Base-by-base conservation (phyloP, 345 rosid species). In the Cochlearia excelsa region DNA sequence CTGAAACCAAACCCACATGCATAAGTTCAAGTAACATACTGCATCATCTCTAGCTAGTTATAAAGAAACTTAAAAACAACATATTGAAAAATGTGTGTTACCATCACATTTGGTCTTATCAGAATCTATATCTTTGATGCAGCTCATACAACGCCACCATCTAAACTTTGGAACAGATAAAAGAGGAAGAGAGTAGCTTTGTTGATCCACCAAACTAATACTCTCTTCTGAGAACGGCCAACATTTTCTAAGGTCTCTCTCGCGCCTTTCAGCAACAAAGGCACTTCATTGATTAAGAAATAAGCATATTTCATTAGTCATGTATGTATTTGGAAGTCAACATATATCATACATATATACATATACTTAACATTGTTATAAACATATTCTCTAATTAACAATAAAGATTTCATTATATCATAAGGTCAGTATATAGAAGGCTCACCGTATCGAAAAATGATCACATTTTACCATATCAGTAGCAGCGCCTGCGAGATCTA, bases 401-500 rank as follows among this genome's bases (percentile, higher is more conserved):
- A n/a, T n/a, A n/a, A n/a, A n/a, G n/a, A n/a, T n/a, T n/a, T n/a
- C n/a, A n/a, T n/a, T n/a, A n/a, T n/a, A n/a, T n/a, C n/a, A n/a
- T n/a, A n/a, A n/a, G n/a, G n/a, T 42, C 41, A 57, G 37, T 5
- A 51, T 39, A 35, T n/a, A 60, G 1, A 30, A 53, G 26, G 61
- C 84, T 77, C 75, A 87, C 95, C 91, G 81, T 66, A 87, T 70
- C n/a, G 95, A 80, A 71, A 87, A 87, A 58, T 80, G 84, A 46
- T 80, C 70, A 64, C 92, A 87, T 37, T 67, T 80, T 42, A 46
- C 74, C 44, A 33, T 63, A 58, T 64, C 65, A 65, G 9, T 66
- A 42, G 72, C 74, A 45, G 72, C 65, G 37, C 40, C 65, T 42
- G 51, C 70, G 51, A 82, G 84, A 76, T 85, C 82, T 28, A 83